Evolutionary conservation across 176 grass and related monocot genomes (phyloP), one percentile per base, ranked within the genome.

Genomic region (Paspalum notatum): DNA sequence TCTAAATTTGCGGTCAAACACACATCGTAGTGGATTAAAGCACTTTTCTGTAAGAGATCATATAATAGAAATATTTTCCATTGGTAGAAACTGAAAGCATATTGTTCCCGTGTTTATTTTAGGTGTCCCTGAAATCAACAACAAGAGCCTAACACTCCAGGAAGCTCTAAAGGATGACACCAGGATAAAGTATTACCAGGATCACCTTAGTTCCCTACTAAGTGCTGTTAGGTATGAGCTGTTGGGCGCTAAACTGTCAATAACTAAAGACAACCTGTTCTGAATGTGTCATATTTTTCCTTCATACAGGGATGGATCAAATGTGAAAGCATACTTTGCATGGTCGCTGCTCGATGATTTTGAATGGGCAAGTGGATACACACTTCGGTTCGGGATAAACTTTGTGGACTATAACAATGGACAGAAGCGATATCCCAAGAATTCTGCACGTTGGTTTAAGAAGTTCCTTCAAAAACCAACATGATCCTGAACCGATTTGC

Each of bases 261-360:
- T 65, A 40, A 47, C 46, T 65, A 6, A 56, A 9, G 20, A 43
- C 9, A 43, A 5, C 8, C 42, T 43, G 8, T 43, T 8, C 42
- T 7, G 0, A 43, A 43, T 43, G 8, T 5, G 8, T 43, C 3
- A 4, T 8, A 8, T 8, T 43, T 43, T 43, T 60, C 5, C 11
- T 59, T 39, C 48, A 25, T 9, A 32, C 59, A 91, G 75, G 81
- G 68, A 81, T 44, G 84, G 89, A 12, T 84, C 78, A n/a, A 80
- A 91, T 42, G 63, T 91, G 51, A 85, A 72, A 80, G 89, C 81
- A 20, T 91, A 87, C 69, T 91, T 88, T n/a, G 89, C 72, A 2
- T 91, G 85, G 81, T 91, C 89, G 1, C 56, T 91, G 43, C 68
- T 91, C 25, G 89, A 91, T 32, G 77, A 91, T 63, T 91, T 91